These are phyloP conservation scores for Fusarium mangiferae DNA, from an alignment of 2,329 filamentous ascomycete genomes.

Conservation along the genomic window DNA sequence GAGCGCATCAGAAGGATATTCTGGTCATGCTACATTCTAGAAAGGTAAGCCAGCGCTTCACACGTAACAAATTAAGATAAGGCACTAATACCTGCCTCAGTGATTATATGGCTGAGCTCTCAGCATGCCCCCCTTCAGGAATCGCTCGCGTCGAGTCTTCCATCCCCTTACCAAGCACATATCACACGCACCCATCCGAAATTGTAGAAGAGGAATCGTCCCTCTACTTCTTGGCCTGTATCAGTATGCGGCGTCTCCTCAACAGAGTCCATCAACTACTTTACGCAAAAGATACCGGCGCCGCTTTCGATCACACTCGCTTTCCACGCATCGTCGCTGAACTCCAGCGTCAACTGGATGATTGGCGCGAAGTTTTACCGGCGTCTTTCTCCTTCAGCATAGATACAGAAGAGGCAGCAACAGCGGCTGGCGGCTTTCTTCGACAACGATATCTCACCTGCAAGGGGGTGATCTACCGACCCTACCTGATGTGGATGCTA, in stretches of 20 bases:
- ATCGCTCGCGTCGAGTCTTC: constrained; percentile 63
- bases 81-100: constrained; percentile 39
- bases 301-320: constrained; percentile 55
- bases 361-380: constrained; percentile 60
- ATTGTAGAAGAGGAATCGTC: constrained; percentile 59
- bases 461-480: constrained; percentile 62
- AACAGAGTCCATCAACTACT: constrained; percentile 61
- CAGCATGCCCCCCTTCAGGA: constrained; percentile 60
- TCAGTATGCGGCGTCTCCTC: constrained; percentile 60
- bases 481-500: constrained; percentile 62
- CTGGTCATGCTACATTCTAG: constrained; percentile 65
- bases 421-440: constrained; percentile 59
- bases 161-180: constrained; percentile 58
- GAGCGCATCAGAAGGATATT: constrained; percentile 63
- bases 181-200: constrained; percentile 55
- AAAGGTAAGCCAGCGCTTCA: constrained; percentile 50
- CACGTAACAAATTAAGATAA: fast-evolving
- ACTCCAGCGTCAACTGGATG: constrained; percentile 59
- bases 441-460: constrained; percentile 63
- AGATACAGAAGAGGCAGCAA: constrained; percentile 43
- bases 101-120: constrained; percentile 63
- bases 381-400: constrained; percentile 55
- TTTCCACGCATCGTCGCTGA: constrained; percentile 61
- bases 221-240: constrained; percentile 64
- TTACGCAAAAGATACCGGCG: constrained; percentile 58